phyloP scores from a whole-genome alignment of 2,329 filamentous ascomycete species.

The Sporothrix curviconia region DNA sequence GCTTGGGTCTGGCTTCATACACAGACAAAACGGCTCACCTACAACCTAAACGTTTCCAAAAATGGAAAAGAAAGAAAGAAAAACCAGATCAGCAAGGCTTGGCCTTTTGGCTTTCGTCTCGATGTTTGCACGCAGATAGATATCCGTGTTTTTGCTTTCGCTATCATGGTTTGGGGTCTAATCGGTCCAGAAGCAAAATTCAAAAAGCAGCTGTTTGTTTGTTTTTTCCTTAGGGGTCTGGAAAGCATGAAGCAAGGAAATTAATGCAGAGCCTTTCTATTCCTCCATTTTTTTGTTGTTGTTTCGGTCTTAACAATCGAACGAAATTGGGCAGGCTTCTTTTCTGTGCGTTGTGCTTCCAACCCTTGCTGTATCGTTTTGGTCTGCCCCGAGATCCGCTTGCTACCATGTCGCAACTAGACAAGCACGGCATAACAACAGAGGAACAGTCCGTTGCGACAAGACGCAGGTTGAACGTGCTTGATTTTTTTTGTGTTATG shows the following conservation, averaged over 20 bases:
- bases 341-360: no score
- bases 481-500: conserved; percentile 7
- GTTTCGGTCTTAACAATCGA: no score
- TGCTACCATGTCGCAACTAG: no score
- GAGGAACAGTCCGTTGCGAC: no score
- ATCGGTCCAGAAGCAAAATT: conserved; percentile 6
- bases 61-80: conserved; percentile 13
- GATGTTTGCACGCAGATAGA: conserved; percentile 8
- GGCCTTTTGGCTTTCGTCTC: background rate
- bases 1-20: background rate
- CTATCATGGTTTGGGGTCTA: conserved; percentile 19
- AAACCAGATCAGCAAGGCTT: conserved; percentile 26
- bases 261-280: conserved; percentile 10
- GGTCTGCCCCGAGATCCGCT: no score
- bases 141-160: conserved; percentile 12
- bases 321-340: no score
- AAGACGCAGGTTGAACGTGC: no score
- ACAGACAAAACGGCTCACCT: conserved; percentile 14
- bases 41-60: conserved; percentile 25
- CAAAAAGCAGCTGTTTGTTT: conserved; percentile 4
- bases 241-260: conserved; percentile 8
- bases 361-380: no score
- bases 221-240: background rate
- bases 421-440: no score
- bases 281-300: conserved; percentile 4